These are phyloP conservation scores for Hemerocallis citrina DNA, from an alignment of 106 monocot genomes.

Conservation along the genomic window DNA sequence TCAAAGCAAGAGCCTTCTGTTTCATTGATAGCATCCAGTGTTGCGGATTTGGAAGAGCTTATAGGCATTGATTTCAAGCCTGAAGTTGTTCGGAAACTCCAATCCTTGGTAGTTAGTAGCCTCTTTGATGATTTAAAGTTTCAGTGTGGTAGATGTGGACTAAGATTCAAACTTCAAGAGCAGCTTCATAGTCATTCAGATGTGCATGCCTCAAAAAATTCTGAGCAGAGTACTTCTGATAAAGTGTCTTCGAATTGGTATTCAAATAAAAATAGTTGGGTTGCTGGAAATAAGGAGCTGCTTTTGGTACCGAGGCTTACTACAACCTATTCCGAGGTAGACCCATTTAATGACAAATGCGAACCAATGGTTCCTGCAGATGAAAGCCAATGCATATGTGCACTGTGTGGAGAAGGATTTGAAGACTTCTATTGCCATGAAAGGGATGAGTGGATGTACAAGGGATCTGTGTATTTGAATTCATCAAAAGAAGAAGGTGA, in stretches of 20 bases:
- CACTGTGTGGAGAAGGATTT: slow-evolving; percentile 78
- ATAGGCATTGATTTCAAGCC: slow-evolving; percentile 58
- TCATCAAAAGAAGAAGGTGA: slow-evolving; percentile 6
- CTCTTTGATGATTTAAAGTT: slow-evolving; percentile 49
- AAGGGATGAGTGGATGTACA: slow-evolving; percentile 86
- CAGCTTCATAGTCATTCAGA: slow-evolving; percentile 38
- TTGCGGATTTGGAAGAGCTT: no score
- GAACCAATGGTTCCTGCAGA: slow-evolving; percentile 79
- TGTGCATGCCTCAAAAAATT: slow-evolving; percentile 32
- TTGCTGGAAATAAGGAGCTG: slow-evolving; percentile 10
- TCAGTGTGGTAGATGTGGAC: slow-evolving; percentile 56
- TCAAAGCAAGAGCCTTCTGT: background rate
- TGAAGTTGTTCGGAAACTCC: slow-evolving; percentile 49
- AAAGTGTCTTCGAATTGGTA: slow-evolving; percentile 47
- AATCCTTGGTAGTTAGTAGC: slow-evolving; percentile 38
- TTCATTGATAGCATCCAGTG: no score
- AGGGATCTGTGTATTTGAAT: slow-evolving; percentile 45
- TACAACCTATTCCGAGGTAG: slow-evolving; percentile 1
- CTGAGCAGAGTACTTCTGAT: slow-evolving; percentile 2
- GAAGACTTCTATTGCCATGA: slow-evolving; percentile 55
- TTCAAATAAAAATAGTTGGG: slow-evolving; percentile 10
- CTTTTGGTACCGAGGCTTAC: background rate
- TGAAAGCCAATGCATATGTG: slow-evolving; percentile 76
- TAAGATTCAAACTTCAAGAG: slow-evolving; percentile 36
- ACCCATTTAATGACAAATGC: slow-evolving; percentile 9